Evolutionary conservation across 768 basidiomycete species (phyloP).

Genomic region (Cystofilobasidium ferigula): DNA sequence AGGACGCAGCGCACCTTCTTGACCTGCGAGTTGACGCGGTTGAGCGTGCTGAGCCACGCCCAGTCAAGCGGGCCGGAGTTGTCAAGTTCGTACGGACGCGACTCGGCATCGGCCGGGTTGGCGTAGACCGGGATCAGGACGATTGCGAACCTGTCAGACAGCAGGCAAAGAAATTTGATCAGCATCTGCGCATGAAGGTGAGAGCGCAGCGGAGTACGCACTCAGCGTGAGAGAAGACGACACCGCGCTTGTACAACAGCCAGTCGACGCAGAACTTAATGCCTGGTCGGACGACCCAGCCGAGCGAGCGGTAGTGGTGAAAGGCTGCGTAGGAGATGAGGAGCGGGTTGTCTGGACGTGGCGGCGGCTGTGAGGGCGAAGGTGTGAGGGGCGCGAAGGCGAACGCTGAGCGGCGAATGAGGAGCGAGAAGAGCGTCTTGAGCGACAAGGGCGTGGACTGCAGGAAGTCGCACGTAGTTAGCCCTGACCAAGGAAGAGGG

Average conservation of each 20-base stretch:
- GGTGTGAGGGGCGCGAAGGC: conserved; percentile 25
- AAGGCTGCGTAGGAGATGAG: conserved; percentile 78
- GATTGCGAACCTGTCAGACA: conserved; percentile 60
- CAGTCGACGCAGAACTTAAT: conserved; percentile 97
- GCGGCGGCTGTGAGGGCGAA: conserved; percentile 35
- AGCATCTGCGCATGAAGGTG: background rate
- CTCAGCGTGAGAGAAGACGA: conserved; percentile 93
- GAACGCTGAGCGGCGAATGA: conserved; percentile 32
- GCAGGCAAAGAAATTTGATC: background rate
- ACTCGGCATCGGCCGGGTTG: conserved; percentile 57
- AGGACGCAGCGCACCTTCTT: conserved; percentile 57
- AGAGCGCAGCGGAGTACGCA: conserved; percentile 40
- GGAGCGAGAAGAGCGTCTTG: conserved; percentile 36
- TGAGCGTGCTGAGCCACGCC: conserved; percentile 95
- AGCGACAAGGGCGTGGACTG: conserved; percentile 36
- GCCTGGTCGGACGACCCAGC: conserved; percentile 92
- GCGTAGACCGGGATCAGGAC: conserved; percentile 86
- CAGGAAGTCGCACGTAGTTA: conserved; percentile 19
- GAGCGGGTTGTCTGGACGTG: conserved; percentile 74
- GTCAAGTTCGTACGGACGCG: conserved; percentile 43
- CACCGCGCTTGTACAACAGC: conserved; percentile 84
- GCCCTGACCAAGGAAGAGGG: background rate
- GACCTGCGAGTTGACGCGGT: conserved; percentile 90
- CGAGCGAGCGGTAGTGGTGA: conserved; percentile 89
- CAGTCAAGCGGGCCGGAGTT: conserved; percentile 50